Conservation (phyloP, 2,329 filamentous ascomycete species). For the Colletotrichum magnum region DNA sequence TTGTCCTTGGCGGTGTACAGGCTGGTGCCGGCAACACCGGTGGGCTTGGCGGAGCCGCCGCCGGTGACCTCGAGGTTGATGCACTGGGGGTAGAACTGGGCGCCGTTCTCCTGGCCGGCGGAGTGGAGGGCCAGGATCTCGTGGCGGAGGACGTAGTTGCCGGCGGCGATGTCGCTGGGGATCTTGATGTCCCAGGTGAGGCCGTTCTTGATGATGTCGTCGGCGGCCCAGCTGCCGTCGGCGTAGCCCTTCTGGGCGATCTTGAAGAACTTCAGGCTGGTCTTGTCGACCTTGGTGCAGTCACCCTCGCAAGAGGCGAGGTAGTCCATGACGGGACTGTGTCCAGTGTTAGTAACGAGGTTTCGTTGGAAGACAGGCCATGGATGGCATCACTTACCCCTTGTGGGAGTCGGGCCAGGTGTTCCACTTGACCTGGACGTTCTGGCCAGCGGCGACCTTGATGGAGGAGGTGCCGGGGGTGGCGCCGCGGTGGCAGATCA, state of each 20-base stretch:
- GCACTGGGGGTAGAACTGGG: slow-evolving; percentile 67
- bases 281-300: slow-evolving; percentile 66
- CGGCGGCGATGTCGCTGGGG: slow-evolving; percentile 61
- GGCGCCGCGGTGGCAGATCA: slow-evolving; percentile 64
- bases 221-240: slow-evolving; percentile 69
- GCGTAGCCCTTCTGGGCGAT: slow-evolving; percentile 67
- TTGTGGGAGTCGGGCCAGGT: slow-evolving; percentile 75
- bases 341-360: slow-evolving; percentile 33
- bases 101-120: slow-evolving; percentile 56
- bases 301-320: slow-evolving; percentile 70
- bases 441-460: slow-evolving; percentile 70
- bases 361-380: too few species aligned
- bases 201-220: slow-evolving; percentile 63
- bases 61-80: slow-evolving; percentile 63
- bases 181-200: slow-evolving; percentile 63
- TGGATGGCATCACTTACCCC: slow-evolving; percentile 49
- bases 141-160: slow-evolving; percentile 69
- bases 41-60: slow-evolving; percentile 48
- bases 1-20: slow-evolving; percentile 53
- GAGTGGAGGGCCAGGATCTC: slow-evolving; percentile 70
- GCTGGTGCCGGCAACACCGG: slow-evolving; percentile 50
- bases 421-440: slow-evolving; percentile 73
- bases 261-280: slow-evolving; percentile 70
- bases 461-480: slow-evolving; percentile 56
- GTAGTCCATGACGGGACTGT: slow-evolving; percentile 70